These are phyloP conservation scores for Cantharellus anzutake DNA, from an alignment of 768 basidiomycete species.

Conservation along the genomic window DNA sequence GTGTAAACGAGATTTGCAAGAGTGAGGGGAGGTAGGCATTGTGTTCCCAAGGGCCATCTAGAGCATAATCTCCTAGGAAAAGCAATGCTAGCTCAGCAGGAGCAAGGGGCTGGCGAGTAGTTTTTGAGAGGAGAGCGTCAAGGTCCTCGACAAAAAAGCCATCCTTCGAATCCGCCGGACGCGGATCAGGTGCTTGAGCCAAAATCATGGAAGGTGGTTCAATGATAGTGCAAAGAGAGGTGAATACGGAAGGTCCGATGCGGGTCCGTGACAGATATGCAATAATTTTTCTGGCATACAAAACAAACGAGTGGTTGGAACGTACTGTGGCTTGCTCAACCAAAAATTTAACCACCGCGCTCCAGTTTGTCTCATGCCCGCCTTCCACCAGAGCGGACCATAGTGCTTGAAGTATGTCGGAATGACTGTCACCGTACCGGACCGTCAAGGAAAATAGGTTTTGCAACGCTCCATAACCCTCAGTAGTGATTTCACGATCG, in stretches of 20 bases:
- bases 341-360: constrained; percentile 62
- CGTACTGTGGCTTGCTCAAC: constrained; percentile 78
- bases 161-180: constrained; percentile 18
- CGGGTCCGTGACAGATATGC: constrained; percentile 66
- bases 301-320: constrained; percentile 56
- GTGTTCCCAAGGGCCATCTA: constrained; percentile 62
- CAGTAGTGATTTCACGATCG: constrained; percentile 32
- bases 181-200: constrained; percentile 31
- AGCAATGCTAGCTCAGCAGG: constrained; percentile 80
- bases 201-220: constrained; percentile 75
- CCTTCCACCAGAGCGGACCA: constrained; percentile 65
- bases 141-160: constrained; percentile 66
- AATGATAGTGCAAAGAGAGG: constrained; percentile 69
- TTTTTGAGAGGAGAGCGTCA: constrained; percentile 49
- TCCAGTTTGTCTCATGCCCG: constrained; percentile 52
- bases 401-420: constrained; percentile 61
- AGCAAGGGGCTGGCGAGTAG: constrained; percentile 50
- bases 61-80: constrained; percentile 57
- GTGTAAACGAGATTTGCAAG: constrained; percentile 62
- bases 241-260: constrained; percentile 52
- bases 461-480: constrained; percentile 48
- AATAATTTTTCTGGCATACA: constrained; percentile 61
- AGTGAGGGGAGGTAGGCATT: constrained; percentile 49
- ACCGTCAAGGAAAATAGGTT: constrained; percentile 71
- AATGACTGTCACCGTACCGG: constrained; percentile 49